Base-by-base conservation (phyloP, 2,329 filamentous ascomycete species). In the Colletotrichum chrysophilum region DNA sequence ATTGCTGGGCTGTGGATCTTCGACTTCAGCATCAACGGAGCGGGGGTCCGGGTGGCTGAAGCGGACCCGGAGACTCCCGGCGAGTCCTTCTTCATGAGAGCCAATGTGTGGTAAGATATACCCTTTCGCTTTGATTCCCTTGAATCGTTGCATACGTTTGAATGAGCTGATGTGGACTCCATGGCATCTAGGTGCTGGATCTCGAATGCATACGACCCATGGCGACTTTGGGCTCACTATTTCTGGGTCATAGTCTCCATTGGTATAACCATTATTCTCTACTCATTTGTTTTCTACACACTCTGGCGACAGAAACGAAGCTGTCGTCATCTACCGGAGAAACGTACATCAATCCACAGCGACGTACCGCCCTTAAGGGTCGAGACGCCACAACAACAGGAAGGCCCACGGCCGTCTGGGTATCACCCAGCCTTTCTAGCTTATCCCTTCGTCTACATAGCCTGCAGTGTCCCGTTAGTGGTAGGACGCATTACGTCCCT, bases 171-270 rank as follows among this genome's bases (percentile, higher is more conserved):
- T 65, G 30, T 58, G 65, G n/a, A 71, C 61, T 43, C 1, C 24
- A 16, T 64, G 0, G 18, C 16, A 3, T 32, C 7, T 60, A 77
- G 88, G 91, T 93, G 92, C 81, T 94, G 92, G 92, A 88, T 93
- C 21, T 90, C 89, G 71, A 82, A 87, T 16, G 81, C 86, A n/a
- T 90, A 90, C 77, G 71, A 76, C 21, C 85, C 88, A 58, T 84
- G 91, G 38, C 90, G 91, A 56, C 85, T 94, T 1, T 88, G 88
- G 82, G 87, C 90, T 2, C 92, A 93, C 78, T 93, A 93, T 79
- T 83, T 93, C 71, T 93, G 90, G 88, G 91, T 93, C 70, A 93
- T 87, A 75, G 79, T 86, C 26, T 80, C 82, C 7, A 81, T 88
- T 4, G 80, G 76, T 1, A 77, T 83, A 18, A 88, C 87, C 0